Evolutionary conservation across 495 filamentous ascomycete species (phyloP).

Genomic region (Penicillium tannophilum): DNA sequence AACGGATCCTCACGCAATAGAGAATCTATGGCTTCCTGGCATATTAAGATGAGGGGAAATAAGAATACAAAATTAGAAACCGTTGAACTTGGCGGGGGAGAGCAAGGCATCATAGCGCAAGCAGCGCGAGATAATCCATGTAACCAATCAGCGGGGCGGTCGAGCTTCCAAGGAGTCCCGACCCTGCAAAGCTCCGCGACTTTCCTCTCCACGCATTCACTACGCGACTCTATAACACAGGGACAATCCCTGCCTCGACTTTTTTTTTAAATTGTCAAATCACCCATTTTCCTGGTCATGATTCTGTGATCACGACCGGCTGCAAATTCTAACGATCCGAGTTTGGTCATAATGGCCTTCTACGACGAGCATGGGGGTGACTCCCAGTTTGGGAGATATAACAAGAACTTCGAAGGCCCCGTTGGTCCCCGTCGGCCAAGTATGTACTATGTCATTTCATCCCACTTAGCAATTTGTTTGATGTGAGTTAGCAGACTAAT

Average conservation of each 20-base stretch:
- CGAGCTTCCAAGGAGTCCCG: constrained; percentile 16
- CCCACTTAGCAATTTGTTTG: no score
- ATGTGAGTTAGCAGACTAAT: constrained; percentile 8
- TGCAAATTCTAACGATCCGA: not conserved
- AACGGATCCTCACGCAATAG: not conserved
- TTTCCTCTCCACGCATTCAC: constrained; percentile 18
- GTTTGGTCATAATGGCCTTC: constrained; percentile 39
- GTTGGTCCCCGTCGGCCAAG: constrained; percentile 46
- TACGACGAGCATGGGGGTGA: constrained; percentile 47
- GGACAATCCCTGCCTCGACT: constrained; percentile 1
- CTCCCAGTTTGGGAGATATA: constrained; percentile 34
- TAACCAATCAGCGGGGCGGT: constrained; percentile 26
- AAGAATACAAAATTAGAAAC: constrained; percentile 5
- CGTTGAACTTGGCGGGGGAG: constrained; percentile 5
- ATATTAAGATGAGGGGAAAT: constrained; percentile 1
- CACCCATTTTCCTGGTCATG: not conserved
- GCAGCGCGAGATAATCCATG: constrained; percentile 2
- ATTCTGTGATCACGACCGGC: not conserved
- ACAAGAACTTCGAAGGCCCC: constrained; percentile 42
- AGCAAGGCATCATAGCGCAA: constrained; percentile 24
- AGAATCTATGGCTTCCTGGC: not conserved
- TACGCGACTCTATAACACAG: constrained; percentile 4
- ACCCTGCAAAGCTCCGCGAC: constrained; percentile 21
- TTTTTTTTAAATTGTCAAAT: not conserved
- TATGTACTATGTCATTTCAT: constrained; percentile 25